These are phyloP conservation scores for Eucalyptus rudis DNA, from an alignment of 345 rosid genomes.

Conservation along the genomic window DNA sequence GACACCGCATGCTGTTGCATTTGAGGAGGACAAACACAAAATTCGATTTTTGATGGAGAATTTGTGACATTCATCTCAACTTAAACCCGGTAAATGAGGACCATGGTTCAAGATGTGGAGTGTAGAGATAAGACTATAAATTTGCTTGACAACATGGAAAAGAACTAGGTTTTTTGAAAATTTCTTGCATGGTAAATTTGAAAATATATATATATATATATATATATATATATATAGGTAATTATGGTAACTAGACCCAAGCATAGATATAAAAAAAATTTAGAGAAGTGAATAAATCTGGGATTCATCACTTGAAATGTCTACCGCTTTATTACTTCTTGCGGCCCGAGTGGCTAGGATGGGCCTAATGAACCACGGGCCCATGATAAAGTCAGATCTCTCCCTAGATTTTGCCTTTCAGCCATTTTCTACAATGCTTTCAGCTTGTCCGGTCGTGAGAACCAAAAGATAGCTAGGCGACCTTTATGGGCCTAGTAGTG, in stretches of 20 bases:
- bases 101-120: not conserved
- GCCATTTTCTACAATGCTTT: not conserved
- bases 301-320: not conserved
- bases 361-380: not conserved
- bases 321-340: not conserved
- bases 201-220: not conserved
- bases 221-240: not conserved
- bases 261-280: not conserved
- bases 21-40: not conserved
- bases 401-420: not conserved
- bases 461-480: not conserved
- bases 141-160: not conserved
- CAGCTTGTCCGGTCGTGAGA: not conserved
- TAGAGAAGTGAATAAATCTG: not conserved
- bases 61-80: no score
- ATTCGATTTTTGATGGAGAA: no score
- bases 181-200: not conserved
- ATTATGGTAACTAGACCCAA: not conserved
- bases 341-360: not conserved
- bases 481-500: not conserved
- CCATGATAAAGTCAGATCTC: not conserved
- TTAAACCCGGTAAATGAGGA: not conserved
- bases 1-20: not conserved
- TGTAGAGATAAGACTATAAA: not conserved
- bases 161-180: not conserved